Evolutionary conservation across 2,329 filamentous ascomycete genomes (phyloP).

Genomic region (Botrytis deweyae): DNA sequence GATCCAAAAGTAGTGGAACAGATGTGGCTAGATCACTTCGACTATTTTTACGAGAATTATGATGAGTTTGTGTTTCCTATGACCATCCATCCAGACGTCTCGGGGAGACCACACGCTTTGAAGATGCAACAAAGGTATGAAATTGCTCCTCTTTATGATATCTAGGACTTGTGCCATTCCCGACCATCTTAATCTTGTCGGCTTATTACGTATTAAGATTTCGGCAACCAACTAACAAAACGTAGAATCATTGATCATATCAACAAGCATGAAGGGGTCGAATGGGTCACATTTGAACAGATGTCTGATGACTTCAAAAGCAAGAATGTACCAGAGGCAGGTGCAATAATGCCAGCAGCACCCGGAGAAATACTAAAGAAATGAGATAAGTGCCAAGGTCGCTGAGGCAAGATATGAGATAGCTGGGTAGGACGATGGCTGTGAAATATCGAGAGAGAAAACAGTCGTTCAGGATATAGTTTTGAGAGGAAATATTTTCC

Average conservation of each 20-base stretch:
- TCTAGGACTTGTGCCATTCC: constrained; percentile 58
- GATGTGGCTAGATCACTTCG: constrained; percentile 54
- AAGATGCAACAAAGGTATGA: constrained; percentile 68
- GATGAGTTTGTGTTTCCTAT: constrained; percentile 77
- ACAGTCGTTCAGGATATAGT: not conserved
- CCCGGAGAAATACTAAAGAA: constrained; percentile 49
- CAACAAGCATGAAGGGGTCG: constrained; percentile 58
- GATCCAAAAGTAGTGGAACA: constrained; percentile 51
- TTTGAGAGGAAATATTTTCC: not conserved
- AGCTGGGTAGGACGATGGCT: not conserved
- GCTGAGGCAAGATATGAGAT: not conserved
- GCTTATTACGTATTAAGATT: not conserved
- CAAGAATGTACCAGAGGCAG: constrained; percentile 56
- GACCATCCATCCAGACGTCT: constrained; percentile 74
- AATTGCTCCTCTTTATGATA: constrained; percentile 54
- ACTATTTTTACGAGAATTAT: constrained; percentile 75
- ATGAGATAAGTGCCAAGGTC: not conserved
- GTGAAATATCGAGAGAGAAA: not conserved
- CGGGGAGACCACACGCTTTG: constrained; percentile 68
- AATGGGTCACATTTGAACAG: constrained; percentile 68
- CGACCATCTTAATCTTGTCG: not conserved
- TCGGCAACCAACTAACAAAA: not conserved
- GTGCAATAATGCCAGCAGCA: constrained; percentile 60
- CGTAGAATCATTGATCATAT: constrained; percentile 67
- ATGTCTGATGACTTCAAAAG: constrained; percentile 73